Evolutionary conservation across 495 filamentous ascomycete species (phyloP), one percentile per base, ranked within the genome.

Genomic region (Xylaria curta): DNA sequence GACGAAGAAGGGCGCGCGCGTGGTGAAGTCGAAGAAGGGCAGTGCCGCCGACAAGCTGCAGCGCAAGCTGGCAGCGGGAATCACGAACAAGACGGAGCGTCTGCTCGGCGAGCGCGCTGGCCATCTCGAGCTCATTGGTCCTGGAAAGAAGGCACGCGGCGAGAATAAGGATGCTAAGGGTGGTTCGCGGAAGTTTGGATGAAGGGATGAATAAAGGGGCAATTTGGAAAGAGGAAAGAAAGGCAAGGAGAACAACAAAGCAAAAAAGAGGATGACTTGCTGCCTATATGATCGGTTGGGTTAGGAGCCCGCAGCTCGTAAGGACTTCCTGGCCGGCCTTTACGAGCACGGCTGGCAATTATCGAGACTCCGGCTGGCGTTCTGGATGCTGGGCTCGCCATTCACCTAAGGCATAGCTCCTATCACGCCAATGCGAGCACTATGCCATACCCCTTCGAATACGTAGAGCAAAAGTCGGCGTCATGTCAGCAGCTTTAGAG

Each of bases 161-260:
- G 71, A 74, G 72, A 59, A 65, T 42, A 71, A 71, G 69, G 63
- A 73, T 59, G 60, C 66, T 31, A 85, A 85, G 80, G 84, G 83
- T 6, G 83, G 83, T 17, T 78, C 73, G n/a, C 56, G 81, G 72
- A 86, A 85, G 82, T 86, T 86, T 78, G 84, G 84, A 12, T 86
- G 80, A 84, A 63, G n/a, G 17, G 17, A 46, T 5, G 36, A 38
- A 3, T 31, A 31, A 31, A 31, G 28, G 36, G 8, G 7, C 8
- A 38, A 38, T 38, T 38, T 38, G 36, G 19, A 46, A 46, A 19
- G 44, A 46, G 4, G 15, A 5, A 17, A 46, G 15, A 17, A 46
- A 17, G 13, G 42, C 5, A 17, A 17, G 0, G 15, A 17, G 4
- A 0, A 0, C 0, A 40, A 9, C 38, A 9, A 9, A 9, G 38